Evolutionary conservation across 108 stramenopile species (phyloP).

Genomic region (Mediolabrus comicus): DNA sequence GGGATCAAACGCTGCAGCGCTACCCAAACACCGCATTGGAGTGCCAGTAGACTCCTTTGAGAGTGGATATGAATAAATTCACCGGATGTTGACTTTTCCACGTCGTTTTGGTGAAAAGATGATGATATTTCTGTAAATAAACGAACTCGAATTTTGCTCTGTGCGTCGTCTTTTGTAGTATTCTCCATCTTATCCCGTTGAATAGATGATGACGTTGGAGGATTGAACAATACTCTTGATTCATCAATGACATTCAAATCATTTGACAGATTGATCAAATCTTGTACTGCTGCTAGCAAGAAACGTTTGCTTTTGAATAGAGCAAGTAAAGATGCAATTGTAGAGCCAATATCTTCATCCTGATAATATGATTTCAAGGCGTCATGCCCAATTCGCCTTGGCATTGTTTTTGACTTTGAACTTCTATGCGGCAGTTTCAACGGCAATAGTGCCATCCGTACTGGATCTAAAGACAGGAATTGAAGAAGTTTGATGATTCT

Average conservation of each 20-base stretch:
- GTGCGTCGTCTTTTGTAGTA: background rate
- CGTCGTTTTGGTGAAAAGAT: background rate
- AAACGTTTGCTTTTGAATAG: conserved; percentile 3
- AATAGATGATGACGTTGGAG: conserved; percentile 6
- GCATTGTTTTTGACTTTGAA: background rate
- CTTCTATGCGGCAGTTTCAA: background rate
- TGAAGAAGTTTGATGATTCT: conserved; percentile 16
- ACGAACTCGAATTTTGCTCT: conserved; percentile 18
- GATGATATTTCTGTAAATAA: conserved; percentile 22
- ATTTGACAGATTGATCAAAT: conserved; percentile 35
- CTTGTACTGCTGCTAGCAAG: conserved; percentile 12
- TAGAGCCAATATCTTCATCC: conserved; percentile 25
- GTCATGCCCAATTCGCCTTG: background rate
- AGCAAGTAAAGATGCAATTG: conserved; percentile 23
- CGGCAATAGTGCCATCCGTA: conserved; percentile 5
- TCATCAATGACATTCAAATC: conserved; percentile 32
- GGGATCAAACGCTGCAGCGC: conserved; percentile 13
- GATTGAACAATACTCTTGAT: conserved; percentile 21
- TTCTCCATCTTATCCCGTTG: background rate
- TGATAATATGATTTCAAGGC: background rate
- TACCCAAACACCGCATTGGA: conserved; percentile 35
- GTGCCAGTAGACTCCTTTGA: conserved; percentile 21
- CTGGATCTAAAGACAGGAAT: conserved; percentile 26
- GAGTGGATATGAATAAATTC: conserved; percentile 1
- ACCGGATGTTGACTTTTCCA: background rate